Base-by-base conservation (phyloP, 2,329 filamentous ascomycete species). In the Acrocalymma vagum region DNA sequence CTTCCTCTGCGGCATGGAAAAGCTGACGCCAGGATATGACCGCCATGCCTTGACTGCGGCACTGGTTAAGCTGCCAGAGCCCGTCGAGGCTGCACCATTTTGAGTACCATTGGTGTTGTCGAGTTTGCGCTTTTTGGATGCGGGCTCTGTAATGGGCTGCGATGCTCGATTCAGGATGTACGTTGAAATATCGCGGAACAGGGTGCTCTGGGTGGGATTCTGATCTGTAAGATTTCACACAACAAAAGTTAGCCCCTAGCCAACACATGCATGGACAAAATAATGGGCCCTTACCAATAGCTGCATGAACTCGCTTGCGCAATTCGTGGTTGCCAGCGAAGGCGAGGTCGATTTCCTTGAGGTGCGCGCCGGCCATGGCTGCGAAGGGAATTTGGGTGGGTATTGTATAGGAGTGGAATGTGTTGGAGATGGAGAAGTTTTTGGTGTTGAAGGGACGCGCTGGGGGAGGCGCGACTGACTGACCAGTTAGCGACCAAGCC, bases 1-100 rank as follows among this genome's bases (percentile, higher is more conserved):
- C 71, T 85, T 86, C 37, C 83, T 72, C 53, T 82, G 79, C 3
- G 83, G 83, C 1, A 84, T 73, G 11, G 81, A 75, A 64, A 86
- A 84, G 40, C 80, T 83, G 38, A 83, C 71, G 51, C 84, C 82
- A 40, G 59, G 48, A 23, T 64, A 63, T 20, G 53, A 51, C 15
- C 60, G 57, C 54, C 61, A 68, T 15, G 67, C 57, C 22, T 59
- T 60, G 20, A 52, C 48, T 3, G 46, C 30, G 6, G 50, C 16
- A 49, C 53, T 66, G 7, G 47, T 41, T 21, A 69, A 48, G 15
- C 44, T 56, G 14, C 52, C 53, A 15, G 17, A 17, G 22, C 37
- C 53, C 7, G 35, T 27, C 31, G 42, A 31, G 20, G 40, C 25
- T 21, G 45, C 28, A 11, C 51, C 58, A 22, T 58, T 63, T n/a